Base-by-base conservation (phyloP, 495 filamentous ascomycete genomes). In the Penicillium desertorum region DNA sequence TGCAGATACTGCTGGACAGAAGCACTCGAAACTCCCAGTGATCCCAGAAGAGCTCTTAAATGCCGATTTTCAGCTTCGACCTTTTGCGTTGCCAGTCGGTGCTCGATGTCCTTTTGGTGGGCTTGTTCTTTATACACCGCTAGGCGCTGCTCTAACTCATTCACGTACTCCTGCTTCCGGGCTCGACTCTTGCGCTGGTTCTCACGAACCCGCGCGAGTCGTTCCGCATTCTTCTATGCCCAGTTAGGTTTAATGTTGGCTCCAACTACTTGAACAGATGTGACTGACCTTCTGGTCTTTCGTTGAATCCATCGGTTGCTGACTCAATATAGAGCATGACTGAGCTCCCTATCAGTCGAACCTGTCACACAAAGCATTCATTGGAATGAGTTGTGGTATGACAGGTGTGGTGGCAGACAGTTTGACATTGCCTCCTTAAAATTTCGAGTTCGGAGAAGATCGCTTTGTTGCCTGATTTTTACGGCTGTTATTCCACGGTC, bases 181-280 rank as follows among this genome's bases (percentile, higher is more conserved):
- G 89, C 88, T 23, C 90, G 85, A 45, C 87, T 91, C 37, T 85
- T 87, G 43, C 90, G 83, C 64, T 94, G 90, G 67, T 94, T 94
- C 46, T 92, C 88, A n/a, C 90, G 81, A 45, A 78, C 65, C n/a
- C 76, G 72, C 10, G 74, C 73, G 16, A 74, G 68, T 58, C 69
- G 69, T n/a, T 74, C 69, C 22, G 60, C 29, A 50, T 71, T 61
- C 71, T 77, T 43, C 14, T 9, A 29, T n/a, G 6, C n/a, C n/a
- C 3, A 51, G 61, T 70, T 51, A 69, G 60, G 45, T 22, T 47
- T 36, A 30, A 32, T 23, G n/a, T 17, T 27, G 12, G 14, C 3
- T 20, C 29, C 12, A 25, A n/a, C 16, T 19, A 27, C n/a, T 11
- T n/a, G 1, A 27, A 6, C 19, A 4, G 20, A n/a, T 5, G 14